Base-by-base conservation (phyloP, 768 basidiomycete genomes). In the Coprinellus micaceus region DNA sequence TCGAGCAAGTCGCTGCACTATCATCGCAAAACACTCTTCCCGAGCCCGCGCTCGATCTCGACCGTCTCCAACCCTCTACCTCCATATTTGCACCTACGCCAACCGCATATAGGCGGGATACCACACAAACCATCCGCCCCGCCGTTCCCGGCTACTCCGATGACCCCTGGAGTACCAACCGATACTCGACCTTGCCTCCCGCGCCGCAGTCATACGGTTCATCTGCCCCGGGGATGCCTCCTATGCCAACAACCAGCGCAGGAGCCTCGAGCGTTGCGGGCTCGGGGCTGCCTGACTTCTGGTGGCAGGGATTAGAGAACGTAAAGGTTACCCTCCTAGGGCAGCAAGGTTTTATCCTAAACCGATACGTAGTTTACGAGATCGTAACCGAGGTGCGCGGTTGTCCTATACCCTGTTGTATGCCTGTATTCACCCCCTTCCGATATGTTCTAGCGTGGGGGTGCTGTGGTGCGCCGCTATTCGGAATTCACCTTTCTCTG, bases 401-500 rank as follows among this genome's bases (percentile, higher is more conserved):
- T 41, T 28, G 30, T 22, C 54, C 36, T 44, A 9, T 37, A 37
- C 36, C 36, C 36, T 37, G 36, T 17, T 52, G 49, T 26, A 41
- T 43, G 59, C 12, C 39, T 45, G 46, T 54, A 33, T 21, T 9
- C n/a, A 43, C 7, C 7, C 10, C 6, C 13, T 13, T 44, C 41
- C 41, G 11, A 10, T 7, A 44, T 13, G 44, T 25, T 53, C 39
- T 61, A 92, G 80, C 79, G 84, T 49, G 84, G 82, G 4, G 74
- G 80, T 12, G 75, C 91, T 13, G 90, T 98, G 21, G 77, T 84
- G 26, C 77, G 96, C 52, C 82, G 97, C 56, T 99, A 98, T 69
- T 93, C 91, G 6, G 97, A 99, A 68, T 99, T 98, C 68, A 81
- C 81, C 10, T 94, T 89, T 70, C 75, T 98, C 25, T 89, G 91